A percentile compares a stretch with the other conserved stretches of the same genome.
These are phyloP conservation scores for Fusarium graminum DNA, from an alignment of 2,329 filamentous ascomycete genomes.

Conservation along the genomic window DNA sequence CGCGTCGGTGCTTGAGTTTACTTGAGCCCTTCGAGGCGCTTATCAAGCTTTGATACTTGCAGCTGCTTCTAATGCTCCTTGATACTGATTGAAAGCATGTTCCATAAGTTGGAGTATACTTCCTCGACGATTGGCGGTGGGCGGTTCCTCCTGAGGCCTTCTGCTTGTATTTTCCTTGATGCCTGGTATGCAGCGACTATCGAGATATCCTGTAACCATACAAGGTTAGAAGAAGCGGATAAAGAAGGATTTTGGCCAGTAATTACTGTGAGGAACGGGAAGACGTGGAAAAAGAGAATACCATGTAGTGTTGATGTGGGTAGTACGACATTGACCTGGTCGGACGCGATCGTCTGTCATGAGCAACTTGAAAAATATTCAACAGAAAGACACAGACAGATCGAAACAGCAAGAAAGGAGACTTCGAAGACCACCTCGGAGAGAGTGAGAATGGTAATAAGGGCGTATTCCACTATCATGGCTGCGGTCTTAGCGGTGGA, in stretches of 20 bases:
- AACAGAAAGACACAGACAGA: background rate
- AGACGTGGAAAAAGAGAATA: too few species aligned
- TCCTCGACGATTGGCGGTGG: background rate
- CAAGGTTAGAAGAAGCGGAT: accelerated
- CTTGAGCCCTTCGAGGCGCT: background rate
- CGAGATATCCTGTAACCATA: accelerated
- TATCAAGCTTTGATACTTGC: too few species aligned
- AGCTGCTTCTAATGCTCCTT: accelerated
- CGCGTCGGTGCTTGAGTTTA: background rate
- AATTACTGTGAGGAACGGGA: background rate
- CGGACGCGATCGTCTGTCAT: background rate
- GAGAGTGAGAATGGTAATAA: background rate
- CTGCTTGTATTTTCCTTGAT: background rate
- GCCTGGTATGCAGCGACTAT: too few species aligned
- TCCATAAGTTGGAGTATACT: background rate
- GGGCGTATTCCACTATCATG: background rate
- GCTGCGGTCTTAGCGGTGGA: slow-evolving; percentile 1
- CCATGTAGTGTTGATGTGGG: background rate
- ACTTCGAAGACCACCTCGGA: accelerated
- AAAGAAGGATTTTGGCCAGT: background rate
- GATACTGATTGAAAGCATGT: too few species aligned
- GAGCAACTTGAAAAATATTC: slow-evolving; percentile 4
- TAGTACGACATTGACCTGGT: background rate
- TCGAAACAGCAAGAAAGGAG: background rate
- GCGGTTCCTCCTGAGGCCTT: background rate